These are phyloP conservation scores for Nannochloropsis oceanica DNA, from an alignment of 108 stramenopile species.

Conservation along the genomic window DNA sequence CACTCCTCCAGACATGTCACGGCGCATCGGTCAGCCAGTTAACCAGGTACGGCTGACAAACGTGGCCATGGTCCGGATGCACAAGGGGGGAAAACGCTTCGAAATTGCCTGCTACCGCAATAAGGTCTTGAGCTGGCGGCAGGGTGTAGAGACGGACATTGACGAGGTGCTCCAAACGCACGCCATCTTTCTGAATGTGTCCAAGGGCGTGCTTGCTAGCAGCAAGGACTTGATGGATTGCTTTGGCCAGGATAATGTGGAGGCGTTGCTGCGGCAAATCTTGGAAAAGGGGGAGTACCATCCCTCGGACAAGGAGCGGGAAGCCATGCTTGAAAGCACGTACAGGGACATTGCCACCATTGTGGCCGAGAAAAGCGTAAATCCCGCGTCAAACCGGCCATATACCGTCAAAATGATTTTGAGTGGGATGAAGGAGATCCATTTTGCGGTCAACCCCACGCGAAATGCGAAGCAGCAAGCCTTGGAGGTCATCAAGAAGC, in stretches of 20 bases:
- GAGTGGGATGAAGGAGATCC: conserved; percentile 58
- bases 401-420: conserved; percentile 37
- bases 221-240: conserved; percentile 58
- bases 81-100: conserved; percentile 77
- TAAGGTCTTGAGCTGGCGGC: conserved; percentile 92
- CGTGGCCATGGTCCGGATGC: conserved; percentile 81
- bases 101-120: conserved; percentile 95
- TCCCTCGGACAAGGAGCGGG: conserved; percentile 75
- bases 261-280: conserved; percentile 59
- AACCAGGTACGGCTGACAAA: conserved; percentile 87
- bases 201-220: conserved; percentile 83
- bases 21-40: neutral
- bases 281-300: conserved; percentile 55
- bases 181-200: conserved; percentile 83
- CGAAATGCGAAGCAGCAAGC: conserved; percentile 75
- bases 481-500: conserved; percentile 73
- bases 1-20: neutral
- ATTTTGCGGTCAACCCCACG: conserved; percentile 74
- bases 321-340: conserved; percentile 53
- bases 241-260: conserved; percentile 66
- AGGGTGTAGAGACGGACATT: conserved; percentile 86
- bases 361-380: conserved; percentile 77
- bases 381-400: conserved; percentile 62
- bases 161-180: conserved; percentile 94
- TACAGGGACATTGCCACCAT: conserved; percentile 73